A percentile compares a stretch with the other conserved stretches of the same genome.
These are phyloP conservation scores for Hyphopichia buzzinii DNA, from an alignment of 1,139 yeast genomes.

Conservation along the genomic window DNA sequence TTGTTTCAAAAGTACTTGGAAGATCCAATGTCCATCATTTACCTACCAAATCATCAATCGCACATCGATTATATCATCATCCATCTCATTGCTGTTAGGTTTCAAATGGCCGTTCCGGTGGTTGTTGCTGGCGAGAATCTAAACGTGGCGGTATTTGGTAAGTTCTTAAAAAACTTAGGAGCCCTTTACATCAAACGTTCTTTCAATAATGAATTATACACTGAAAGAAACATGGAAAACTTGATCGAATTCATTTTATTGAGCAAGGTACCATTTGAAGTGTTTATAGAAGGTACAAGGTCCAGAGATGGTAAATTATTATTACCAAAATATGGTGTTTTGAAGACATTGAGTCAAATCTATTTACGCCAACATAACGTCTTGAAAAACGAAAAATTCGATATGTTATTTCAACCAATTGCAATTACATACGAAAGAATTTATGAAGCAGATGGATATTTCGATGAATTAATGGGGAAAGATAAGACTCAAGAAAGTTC, in stretches of 20 bases:
- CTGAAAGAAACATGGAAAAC: constrained; percentile 56
- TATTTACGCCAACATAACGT: constrained; percentile 45
- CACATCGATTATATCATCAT: constrained; percentile 65
- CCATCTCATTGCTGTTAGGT: constrained; percentile 55
- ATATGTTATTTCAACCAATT: constrained; percentile 52
- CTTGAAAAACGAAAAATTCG: constrained; percentile 43
- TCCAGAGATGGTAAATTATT: constrained; percentile 65
- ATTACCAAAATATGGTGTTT: constrained; percentile 63
- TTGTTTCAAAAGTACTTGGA: constrained; percentile 32
- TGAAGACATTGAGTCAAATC: constrained; percentile 48
- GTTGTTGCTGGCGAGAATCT: constrained; percentile 71
- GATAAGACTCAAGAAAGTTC: constrained; percentile 55
- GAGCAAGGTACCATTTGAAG: constrained; percentile 56
- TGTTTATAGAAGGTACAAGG: constrained; percentile 67
- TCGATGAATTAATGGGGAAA: constrained; percentile 57
- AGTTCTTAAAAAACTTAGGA: constrained; percentile 41
- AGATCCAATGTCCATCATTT: constrained; percentile 45
- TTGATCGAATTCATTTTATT: constrained; percentile 51
- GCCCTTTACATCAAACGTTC: constrained; percentile 48
- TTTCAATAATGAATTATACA: constrained; percentile 51
- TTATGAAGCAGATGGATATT: constrained; percentile 64
- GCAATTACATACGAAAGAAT: constrained; percentile 65
- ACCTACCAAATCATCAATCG: constrained; percentile 57
- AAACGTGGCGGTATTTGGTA: constrained; percentile 61
- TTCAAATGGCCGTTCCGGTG: constrained; percentile 56